A percentile compares a stretch with the other conserved stretches of the same genome.
These are phyloP conservation scores for Myriosclerotinia curreyana DNA, from an alignment of 2,329 filamentous ascomycete genomes.

Conservation along the genomic window DNA sequence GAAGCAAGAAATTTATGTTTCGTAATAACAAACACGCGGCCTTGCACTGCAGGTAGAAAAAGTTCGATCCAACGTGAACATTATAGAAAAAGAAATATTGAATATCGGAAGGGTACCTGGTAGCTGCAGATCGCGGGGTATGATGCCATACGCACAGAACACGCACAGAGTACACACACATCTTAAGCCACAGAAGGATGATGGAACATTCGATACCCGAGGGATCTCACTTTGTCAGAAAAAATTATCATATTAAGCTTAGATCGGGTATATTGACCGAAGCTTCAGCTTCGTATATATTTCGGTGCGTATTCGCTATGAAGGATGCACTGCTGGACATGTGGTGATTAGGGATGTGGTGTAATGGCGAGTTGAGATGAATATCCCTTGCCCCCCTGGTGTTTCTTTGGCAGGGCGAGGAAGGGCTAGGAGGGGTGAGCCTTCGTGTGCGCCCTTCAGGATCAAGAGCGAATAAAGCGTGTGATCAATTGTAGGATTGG, in stretches of 20 bases:
- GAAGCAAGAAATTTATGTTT: neutral
- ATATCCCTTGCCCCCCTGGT: neutral
- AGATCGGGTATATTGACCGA: neutral
- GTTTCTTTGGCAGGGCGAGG: neutral
- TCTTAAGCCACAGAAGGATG: conserved; percentile 14
- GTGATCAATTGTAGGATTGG: neutral
- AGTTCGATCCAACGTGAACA: neutral
- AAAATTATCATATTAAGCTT: neutral
- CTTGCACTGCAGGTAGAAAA: conserved; percentile 4
- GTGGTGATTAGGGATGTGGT: neutral
- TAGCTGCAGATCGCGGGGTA: conserved; percentile 17
- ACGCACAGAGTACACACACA: conserved; percentile 1
- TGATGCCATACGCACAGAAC: conserved; percentile 13
- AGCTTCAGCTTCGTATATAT: conserved; percentile 6
- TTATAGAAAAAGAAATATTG: neutral
- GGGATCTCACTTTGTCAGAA: conserved; percentile 5
- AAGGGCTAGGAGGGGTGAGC: neutral
- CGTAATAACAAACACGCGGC: conserved; percentile 15
- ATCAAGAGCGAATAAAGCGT: neutral
- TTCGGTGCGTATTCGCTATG: neutral
- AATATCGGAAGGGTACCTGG: neutral
- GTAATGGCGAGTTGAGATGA: conserved; percentile 8
- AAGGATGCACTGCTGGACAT: conserved; percentile 2
- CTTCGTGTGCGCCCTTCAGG: neutral
- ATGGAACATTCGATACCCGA: conserved; percentile 18